A percentile compares a stretch with the other conserved stretches of the same genome.
Evolutionary conservation across 768 basidiomycete species (phyloP).

Genomic region (Pleurotus citrinopileatus): DNA sequence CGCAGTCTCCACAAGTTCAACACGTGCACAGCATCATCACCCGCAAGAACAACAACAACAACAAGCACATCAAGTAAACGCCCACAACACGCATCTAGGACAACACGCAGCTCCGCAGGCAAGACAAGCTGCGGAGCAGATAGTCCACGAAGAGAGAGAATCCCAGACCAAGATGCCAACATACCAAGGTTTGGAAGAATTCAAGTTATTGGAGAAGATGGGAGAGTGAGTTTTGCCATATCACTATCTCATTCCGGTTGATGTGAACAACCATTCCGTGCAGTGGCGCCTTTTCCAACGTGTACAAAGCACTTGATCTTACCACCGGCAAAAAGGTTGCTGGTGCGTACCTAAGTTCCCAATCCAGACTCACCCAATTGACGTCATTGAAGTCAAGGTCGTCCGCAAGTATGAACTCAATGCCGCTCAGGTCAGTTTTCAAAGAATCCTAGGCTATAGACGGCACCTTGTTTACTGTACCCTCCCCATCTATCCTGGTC

Average conservation of each 20-base stretch:
- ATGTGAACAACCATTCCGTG: slow-evolving; percentile 14
- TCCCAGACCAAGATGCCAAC: slow-evolving; percentile 76
- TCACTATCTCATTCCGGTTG: slow-evolving; percentile 15
- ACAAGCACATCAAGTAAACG: slow-evolving; percentile 19
- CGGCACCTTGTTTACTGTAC: slow-evolving; percentile 19
- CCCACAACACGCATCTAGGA: slow-evolving; percentile 7
- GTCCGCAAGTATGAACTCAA: slow-evolving; percentile 93
- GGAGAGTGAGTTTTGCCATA: slow-evolving; percentile 70
- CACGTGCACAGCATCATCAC: slow-evolving; percentile 28
- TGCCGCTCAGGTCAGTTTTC: slow-evolving; percentile 87
- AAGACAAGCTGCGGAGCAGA: slow-evolving; percentile 55
- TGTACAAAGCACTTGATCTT: slow-evolving; percentile 87
- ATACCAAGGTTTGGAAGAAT: slow-evolving; percentile 83
- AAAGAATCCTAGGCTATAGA: no score
- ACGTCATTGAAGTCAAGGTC: slow-evolving; percentile 69
- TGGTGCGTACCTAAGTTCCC: slow-evolving; percentile 45
- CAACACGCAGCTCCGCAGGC: slow-evolving; percentile 22
- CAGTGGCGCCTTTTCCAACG: slow-evolving; percentile 97
- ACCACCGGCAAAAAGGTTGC: slow-evolving; percentile 78
- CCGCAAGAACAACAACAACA: slow-evolving; percentile 19
- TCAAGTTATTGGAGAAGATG: slow-evolving; percentile 80
- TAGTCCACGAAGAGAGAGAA: slow-evolving; percentile 74
- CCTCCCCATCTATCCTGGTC: slow-evolving; percentile 16
- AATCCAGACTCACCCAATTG: slow-evolving; percentile 14
- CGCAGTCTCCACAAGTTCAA: slow-evolving; percentile 8